Evolutionary conservation across 2,329 filamentous ascomycete genomes (phyloP), one percentile per base, ranked within the genome.

Genomic region (Colletotrichum scovillei): DNA sequence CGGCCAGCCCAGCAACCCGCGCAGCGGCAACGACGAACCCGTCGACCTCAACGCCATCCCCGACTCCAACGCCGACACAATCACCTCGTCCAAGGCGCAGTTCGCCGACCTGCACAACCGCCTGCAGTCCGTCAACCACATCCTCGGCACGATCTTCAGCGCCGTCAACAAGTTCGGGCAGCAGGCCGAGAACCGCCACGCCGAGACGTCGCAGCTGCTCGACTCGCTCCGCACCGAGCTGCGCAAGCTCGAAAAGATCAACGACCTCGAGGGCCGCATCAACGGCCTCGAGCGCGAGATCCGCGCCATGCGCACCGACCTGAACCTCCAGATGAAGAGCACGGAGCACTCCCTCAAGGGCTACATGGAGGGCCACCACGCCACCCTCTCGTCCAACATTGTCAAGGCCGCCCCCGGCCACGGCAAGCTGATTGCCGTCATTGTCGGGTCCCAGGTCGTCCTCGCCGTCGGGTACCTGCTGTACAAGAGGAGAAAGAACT

Each of bases 61-160:
- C 57, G 89, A 91, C 77, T 76, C 84, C 70, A 79, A 84, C 42
- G 81, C 89, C 63, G 85, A 88, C 59, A 78, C 80, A 38, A 88
- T 88, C 78, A 82, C 84, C 26, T 86, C 84, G 57, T 88, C 88
- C 75, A 84, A 84, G 76, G 84, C 85, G 14, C 95, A 98, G 82
- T 96, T 98, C 80, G 88, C 89, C 42, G 95, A 98, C 80, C 88
- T 98, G 16, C 93, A 97, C 86, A 93, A 93, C 85, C 93, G 95
- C 38, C 86, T 98, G 22, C 94, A 95, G 81, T 88, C 86, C 77
- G 86, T 94, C 72, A 91, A 91, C 81, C 92, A 94, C 82, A 91
- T 93, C 78, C 84, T 95, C 55, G 87, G 87, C 24, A 88, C 88
- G 76, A 86, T 94, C 69, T 91, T 90, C 81, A 87, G 87, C 55